These are phyloP conservation scores for Acorus gramineus DNA, from an alignment of 106 monocot genomes.

Conservation along the genomic window DNA sequence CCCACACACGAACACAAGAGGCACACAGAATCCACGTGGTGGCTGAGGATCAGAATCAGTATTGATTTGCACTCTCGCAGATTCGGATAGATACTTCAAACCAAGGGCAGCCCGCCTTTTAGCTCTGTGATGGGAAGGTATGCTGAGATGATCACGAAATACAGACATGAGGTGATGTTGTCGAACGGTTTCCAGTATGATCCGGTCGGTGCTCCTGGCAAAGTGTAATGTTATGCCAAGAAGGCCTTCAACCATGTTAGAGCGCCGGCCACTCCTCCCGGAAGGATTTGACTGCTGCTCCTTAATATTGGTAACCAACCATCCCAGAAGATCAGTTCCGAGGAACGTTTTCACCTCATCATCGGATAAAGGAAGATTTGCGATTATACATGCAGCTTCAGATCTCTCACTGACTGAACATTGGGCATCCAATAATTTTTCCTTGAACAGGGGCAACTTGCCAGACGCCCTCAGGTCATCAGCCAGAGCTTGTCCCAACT, in stretches of 20 bases:
- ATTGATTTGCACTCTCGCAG: neutral
- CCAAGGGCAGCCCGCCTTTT: conserved; percentile 30
- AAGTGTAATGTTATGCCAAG: conserved; percentile 39
- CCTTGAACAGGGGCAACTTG: conserved; percentile 17
- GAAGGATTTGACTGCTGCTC: conserved; percentile 14
- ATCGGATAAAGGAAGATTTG: conserved; percentile 25
- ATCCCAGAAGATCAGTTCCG: conserved; percentile 27
- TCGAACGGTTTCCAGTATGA: conserved; percentile 21
- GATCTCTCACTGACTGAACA: conserved; percentile 18
- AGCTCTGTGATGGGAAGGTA: conserved; percentile 17
- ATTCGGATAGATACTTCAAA: conserved; percentile 37
- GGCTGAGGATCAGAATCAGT: conserved; percentile 24
- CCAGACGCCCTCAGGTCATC: conserved; percentile 24
- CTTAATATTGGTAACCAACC: conserved; percentile 21
- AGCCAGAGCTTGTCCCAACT: conserved; percentile 21
- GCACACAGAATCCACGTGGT: conserved; percentile 21
- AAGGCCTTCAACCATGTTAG: conserved; percentile 32
- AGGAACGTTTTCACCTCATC: conserved; percentile 26
- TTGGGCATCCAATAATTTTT: conserved; percentile 24
- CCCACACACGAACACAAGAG: conserved; percentile 19
- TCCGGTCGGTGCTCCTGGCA: conserved; percentile 20
- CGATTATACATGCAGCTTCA: conserved; percentile 25
- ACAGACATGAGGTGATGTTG: conserved; percentile 29
- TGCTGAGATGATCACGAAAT: conserved; percentile 21
- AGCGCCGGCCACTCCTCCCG: conserved; percentile 12